phyloP scores from a whole-genome alignment of 2,329 filamentous ascomycete genomes.

The Xylariaceae sp. region DNA sequence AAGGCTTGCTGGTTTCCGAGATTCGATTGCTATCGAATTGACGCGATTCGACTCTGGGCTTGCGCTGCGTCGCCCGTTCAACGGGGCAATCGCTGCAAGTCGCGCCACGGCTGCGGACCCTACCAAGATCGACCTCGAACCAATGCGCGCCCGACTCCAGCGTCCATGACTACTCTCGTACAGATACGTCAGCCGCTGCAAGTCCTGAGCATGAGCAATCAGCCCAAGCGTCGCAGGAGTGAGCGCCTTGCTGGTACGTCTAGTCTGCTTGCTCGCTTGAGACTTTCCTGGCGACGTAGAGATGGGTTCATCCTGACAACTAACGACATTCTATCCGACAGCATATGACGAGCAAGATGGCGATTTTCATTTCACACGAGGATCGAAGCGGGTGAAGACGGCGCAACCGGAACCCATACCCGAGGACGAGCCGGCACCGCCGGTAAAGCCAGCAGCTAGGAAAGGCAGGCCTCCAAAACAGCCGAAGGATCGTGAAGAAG shows the following conservation, averaged over 20 bases:
- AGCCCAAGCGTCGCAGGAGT: constrained; percentile 52
- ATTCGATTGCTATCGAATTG: constrained; percentile 2
- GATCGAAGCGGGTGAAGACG: constrained; percentile 57
- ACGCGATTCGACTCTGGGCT: constrained; percentile 1
- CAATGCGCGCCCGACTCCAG: constrained; percentile 26
- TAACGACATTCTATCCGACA: no score
- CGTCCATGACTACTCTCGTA: constrained; percentile 66
- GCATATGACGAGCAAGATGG: constrained; percentile 68
- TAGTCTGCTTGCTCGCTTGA: no score
- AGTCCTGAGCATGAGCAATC: constrained; percentile 62
- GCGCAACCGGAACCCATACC: constrained; percentile 36
- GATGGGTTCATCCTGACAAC: no score
- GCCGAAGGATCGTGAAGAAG: constrained; percentile 17
- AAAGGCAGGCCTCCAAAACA: constrained; percentile 35
- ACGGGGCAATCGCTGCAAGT: background rate
- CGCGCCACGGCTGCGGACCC: background rate
- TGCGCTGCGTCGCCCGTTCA: constrained; percentile 3
- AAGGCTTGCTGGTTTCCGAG: background rate
- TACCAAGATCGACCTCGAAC: constrained; percentile 5
- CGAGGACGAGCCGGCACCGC: constrained; percentile 31
- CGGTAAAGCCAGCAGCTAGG: constrained; percentile 25
- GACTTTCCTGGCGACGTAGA: no score
- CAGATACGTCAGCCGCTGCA: constrained; percentile 56
- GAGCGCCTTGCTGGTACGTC: constrained; percentile 57
- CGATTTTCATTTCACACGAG: constrained; percentile 68